Evolutionary conservation across 179 eudicot species (phyloP).

Genomic region (Pouteria campechiana): DNA sequence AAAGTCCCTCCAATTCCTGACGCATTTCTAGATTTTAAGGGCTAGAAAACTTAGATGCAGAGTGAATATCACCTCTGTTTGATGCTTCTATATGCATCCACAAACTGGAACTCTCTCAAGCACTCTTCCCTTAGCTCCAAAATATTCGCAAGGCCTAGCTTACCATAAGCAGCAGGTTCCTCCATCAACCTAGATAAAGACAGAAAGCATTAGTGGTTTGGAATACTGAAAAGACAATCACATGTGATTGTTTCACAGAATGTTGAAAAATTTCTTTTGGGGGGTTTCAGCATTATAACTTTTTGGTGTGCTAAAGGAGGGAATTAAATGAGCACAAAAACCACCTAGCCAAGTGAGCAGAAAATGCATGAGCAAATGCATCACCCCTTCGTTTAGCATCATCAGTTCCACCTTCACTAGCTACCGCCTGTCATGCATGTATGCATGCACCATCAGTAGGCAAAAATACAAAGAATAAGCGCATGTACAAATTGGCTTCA

Average conservation of each 20-base stretch:
- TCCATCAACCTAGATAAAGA: constrained; percentile 69
- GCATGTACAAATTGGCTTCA: no score
- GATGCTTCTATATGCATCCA: constrained; percentile 88
- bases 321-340: neutral
- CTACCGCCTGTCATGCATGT: no score
- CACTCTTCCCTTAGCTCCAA: constrained; percentile 97
- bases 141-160: constrained; percentile 89
- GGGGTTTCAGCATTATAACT: no score
- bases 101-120: constrained; percentile 86
- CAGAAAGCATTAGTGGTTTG: neutral
- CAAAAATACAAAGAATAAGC: no score
- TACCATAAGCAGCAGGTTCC: constrained; percentile 98
- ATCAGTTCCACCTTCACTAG: constrained; percentile 97
- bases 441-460: no score
- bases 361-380: constrained; percentile 99
- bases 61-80: constrained; percentile 60
- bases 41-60: neutral
- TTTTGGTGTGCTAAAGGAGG: neutral
- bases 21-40: no score
- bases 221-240: neutral
- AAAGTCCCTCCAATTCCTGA: no score
- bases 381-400: constrained; percentile 97
- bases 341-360: constrained; percentile 97
- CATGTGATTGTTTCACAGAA: neutral
- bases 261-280: neutral